These are phyloP conservation scores for Aspergillus flavus DNA, from an alignment of 2,329 filamentous ascomycete genomes.

Conservation along the genomic window DNA sequence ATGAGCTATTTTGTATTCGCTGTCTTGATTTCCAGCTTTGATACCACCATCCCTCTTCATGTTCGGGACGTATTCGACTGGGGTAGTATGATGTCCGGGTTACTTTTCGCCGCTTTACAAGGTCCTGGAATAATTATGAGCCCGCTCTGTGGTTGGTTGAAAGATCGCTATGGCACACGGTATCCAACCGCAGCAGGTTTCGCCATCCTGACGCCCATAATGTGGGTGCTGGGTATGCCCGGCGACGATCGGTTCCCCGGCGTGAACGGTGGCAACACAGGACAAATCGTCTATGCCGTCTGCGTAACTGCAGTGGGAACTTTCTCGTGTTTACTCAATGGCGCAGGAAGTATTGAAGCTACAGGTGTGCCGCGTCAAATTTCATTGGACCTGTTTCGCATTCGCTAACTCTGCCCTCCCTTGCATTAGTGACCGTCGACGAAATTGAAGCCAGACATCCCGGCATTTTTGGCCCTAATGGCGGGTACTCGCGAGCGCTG, in stretches of 20 bases:
- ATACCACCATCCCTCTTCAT: constrained; percentile 59
- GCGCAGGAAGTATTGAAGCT: constrained; percentile 32
- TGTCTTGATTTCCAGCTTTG: constrained; percentile 57
- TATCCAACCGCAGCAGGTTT: constrained; percentile 29
- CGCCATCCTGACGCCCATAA: constrained; percentile 22
- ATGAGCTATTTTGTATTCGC: constrained; percentile 51
- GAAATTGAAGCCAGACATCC: constrained; percentile 24
- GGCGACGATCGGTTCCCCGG: constrained; percentile 32
- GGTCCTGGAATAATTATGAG: constrained; percentile 60
- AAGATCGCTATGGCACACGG: constrained; percentile 29
- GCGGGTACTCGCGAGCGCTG: constrained; percentile 28
- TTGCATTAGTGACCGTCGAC: constrained; percentile 21
- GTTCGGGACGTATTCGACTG: constrained; percentile 57
- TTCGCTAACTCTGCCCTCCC: background rate
- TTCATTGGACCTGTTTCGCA: background rate
- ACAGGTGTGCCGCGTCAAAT: constrained; percentile 26
- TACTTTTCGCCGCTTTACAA: constrained; percentile 61
- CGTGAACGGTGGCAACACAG: constrained; percentile 21
- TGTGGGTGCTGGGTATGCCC: constrained; percentile 33
- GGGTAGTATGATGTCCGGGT: constrained; percentile 56
- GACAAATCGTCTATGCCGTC: constrained; percentile 26
- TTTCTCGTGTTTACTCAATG: constrained; percentile 28
- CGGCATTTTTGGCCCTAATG: constrained; percentile 30
- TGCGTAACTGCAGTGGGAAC: constrained; percentile 25
- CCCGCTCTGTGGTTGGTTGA: constrained; percentile 58